Conservation (phyloP, 495 filamentous ascomycete genomes). For the Parmelia sp. region DNA sequence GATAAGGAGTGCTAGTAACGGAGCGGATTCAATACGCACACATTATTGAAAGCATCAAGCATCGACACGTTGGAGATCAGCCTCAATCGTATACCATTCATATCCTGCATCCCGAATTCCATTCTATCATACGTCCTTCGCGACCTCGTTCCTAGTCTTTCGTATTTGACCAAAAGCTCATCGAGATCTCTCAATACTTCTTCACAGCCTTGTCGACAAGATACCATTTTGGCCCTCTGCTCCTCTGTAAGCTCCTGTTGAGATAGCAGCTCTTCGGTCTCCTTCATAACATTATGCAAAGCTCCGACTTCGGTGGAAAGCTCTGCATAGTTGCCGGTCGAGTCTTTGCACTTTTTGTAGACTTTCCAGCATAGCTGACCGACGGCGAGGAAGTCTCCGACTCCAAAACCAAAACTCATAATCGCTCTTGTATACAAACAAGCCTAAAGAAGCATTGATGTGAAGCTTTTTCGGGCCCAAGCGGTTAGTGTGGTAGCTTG, state of each 20-base stretch:
- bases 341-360: constrained; percentile 35
- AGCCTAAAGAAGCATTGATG: too few relatives aligned
- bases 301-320: constrained; percentile 21
- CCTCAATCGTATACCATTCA: constrained; percentile 15
- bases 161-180: constrained; percentile 24
- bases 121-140: constrained; percentile 22
- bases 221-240: constrained; percentile 23
- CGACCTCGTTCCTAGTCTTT: constrained; percentile 20
- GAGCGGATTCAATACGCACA: not conserved
- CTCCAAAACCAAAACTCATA: constrained; percentile 13
- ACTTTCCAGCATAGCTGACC: constrained; percentile 20
- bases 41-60: constrained; percentile 23
- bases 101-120: constrained; percentile 20
- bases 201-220: constrained; percentile 27
- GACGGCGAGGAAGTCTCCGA: constrained; percentile 8
- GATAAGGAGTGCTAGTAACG: too few relatives aligned
- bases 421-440: too few relatives aligned
- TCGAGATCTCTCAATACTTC: constrained; percentile 29
- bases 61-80: constrained; percentile 16
- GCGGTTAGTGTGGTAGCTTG: too few relatives aligned
- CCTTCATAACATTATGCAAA: constrained; percentile 15
- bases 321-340: constrained; percentile 28
- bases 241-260: constrained; percentile 25
- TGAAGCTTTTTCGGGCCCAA: too few relatives aligned
- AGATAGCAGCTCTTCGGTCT: constrained; percentile 27